These are phyloP conservation scores for Zoysia japonica DNA, from an alignment of 176 grass and related monocot species.

Conservation along the genomic window DNA sequence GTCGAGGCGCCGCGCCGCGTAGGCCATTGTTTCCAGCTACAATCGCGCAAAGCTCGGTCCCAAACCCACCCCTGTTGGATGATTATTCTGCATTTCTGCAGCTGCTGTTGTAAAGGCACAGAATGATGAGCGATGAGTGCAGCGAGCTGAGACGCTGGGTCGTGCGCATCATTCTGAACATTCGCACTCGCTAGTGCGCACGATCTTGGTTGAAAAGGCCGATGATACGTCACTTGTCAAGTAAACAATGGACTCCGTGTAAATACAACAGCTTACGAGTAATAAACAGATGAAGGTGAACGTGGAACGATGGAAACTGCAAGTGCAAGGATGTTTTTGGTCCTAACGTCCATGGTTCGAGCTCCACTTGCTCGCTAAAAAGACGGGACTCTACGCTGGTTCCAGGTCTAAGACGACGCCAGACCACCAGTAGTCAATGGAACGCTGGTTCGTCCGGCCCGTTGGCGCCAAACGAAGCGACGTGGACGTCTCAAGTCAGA, in stretches of 20 bases:
- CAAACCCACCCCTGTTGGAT: no score
- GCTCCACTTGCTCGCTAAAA: background rate
- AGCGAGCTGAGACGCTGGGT: background rate
- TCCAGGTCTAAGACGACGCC: background rate
- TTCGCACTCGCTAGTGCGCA: background rate
- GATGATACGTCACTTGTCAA: background rate
- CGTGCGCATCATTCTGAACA: background rate
- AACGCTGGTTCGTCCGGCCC: background rate
- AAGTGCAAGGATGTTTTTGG: background rate
- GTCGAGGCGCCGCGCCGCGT: no score
- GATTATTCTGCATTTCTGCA: no score
- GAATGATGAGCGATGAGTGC: slow-evolving; percentile 4
- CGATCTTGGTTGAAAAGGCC: background rate
- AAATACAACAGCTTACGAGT: background rate
- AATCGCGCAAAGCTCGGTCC: no score
- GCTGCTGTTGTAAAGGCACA: background rate
- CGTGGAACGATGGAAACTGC: no score
- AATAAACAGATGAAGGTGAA: background rate
- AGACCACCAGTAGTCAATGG: background rate
- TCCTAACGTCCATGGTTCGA: background rate
- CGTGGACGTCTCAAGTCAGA: background rate
- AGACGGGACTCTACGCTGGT: background rate
- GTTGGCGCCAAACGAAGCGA: background rate
- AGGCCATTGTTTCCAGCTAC: slow-evolving; percentile 21
- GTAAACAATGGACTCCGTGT: background rate